These are phyloP conservation scores for Cyberlindnera euphorbiiphila DNA, from an alignment of 805 yeast species.

Conservation along the genomic window DNA sequence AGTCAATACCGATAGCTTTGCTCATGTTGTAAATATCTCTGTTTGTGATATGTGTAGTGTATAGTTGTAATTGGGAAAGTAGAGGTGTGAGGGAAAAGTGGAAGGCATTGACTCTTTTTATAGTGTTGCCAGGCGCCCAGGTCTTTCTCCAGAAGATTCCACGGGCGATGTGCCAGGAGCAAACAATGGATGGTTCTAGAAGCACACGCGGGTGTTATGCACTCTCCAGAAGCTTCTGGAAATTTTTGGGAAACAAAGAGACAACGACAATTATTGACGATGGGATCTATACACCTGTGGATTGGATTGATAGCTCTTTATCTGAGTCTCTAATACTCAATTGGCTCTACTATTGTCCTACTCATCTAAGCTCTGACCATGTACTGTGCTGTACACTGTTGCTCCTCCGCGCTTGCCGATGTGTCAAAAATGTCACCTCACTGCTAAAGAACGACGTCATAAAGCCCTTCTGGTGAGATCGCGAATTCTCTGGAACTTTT, in stretches of 20 bases:
- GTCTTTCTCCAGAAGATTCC: conserved; percentile 15
- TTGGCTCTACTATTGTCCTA: too few relatives aligned
- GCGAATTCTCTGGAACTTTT: too few relatives aligned
- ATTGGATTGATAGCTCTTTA: too few relatives aligned
- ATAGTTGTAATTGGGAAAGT: too few relatives aligned
- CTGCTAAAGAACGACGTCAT: too few relatives aligned
- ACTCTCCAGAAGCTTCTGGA: conserved; percentile 1
- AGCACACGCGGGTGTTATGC: neutral
- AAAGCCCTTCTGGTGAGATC: too few relatives aligned
- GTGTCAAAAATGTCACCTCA: conserved; percentile 4
- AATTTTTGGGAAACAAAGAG: conserved; percentile 3
- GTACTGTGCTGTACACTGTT: neutral
- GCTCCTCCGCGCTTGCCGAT: conserved; percentile 3
- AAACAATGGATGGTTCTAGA: conserved; percentile 11
- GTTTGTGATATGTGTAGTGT: neutral
- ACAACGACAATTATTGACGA: too few relatives aligned
- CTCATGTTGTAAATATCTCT: conserved; percentile 33
- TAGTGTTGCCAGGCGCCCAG: too few relatives aligned
- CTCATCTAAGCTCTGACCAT: neutral
- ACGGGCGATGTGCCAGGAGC: conserved; percentile 3
- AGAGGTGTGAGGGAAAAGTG: neutral
- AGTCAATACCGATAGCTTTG: conserved; percentile 78
- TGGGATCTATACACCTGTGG: too few relatives aligned
- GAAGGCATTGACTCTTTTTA: neutral
- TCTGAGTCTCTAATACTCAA: too few relatives aligned